Percentiles rank a stretch among this genome's conserved stretches.
phyloP scores from a whole-genome alignment of 306 rosid genomes.

The Cicer chorassanicum region DNA sequence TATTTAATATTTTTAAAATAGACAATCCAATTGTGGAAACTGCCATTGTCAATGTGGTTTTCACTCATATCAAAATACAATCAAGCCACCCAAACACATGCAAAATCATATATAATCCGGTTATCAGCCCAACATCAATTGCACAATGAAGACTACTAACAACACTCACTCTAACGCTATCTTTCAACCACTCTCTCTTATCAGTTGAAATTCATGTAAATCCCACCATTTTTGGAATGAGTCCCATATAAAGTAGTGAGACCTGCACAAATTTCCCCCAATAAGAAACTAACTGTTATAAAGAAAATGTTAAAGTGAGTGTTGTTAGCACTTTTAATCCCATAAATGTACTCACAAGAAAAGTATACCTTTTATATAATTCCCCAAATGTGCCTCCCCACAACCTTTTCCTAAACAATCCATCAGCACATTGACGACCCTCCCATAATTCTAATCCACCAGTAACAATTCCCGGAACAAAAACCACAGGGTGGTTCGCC shows the following conservation, averaged over 20 bases:
- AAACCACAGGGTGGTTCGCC: conserved; percentile 79
- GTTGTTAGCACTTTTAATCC: no score
- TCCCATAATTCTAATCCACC: conserved; percentile 87
- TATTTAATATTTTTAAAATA: not conserved
- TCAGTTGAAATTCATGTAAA: no score
- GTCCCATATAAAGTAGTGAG: no score
- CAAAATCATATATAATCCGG: not conserved
- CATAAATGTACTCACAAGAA: no score
- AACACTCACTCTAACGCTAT: no score
- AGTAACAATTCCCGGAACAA: conserved; percentile 85
- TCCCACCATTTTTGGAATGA: no score
- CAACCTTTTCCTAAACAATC: conserved; percentile 74
- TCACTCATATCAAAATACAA: conserved; percentile 11
- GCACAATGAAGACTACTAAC: not conserved
- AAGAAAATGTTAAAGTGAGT: no score
- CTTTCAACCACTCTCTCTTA: no score
- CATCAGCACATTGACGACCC: conserved; percentile 79
- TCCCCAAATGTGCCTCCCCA: conserved; percentile 93
- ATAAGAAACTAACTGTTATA: no score
- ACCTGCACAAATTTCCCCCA: no score
- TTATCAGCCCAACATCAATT: not conserved
- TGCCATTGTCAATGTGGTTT: not conserved
- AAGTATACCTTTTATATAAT: conserved; percentile 65
- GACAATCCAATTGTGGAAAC: conserved; percentile 15
- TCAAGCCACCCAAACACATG: conserved; percentile 21